Conservation (phyloP, 352 stramenopile species). For the Discostella stelligera region DNA sequence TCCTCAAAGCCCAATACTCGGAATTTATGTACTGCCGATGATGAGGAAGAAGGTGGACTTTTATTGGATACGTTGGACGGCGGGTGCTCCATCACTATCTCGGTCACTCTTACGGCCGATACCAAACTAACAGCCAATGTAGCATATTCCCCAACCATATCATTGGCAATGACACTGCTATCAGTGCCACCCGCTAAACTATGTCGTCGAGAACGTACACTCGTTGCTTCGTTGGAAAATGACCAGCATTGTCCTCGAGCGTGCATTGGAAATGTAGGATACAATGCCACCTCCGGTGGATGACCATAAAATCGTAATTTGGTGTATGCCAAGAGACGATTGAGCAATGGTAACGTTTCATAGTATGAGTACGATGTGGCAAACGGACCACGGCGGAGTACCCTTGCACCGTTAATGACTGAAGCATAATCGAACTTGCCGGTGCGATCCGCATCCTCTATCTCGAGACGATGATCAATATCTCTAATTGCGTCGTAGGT, state of each 20-base stretch:
- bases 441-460: slow-evolving; percentile 65
- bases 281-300: slow-evolving; percentile 68
- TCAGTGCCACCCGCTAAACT: neutral
- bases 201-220: slow-evolving; percentile 1
- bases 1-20: slow-evolving; percentile 74
- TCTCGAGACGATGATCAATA: slow-evolving; percentile 60
- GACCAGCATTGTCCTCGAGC: slow-evolving; percentile 76
- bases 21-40: slow-evolving; percentile 65
- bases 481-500: slow-evolving; percentile 33
- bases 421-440: slow-evolving; percentile 70
- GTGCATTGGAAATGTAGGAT: slow-evolving; percentile 55
- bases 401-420: slow-evolving; percentile 52
- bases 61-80: slow-evolving; percentile 37
- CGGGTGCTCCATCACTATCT: slow-evolving; percentile 67
- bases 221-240: slow-evolving; percentile 54
- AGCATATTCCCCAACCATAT: slow-evolving; percentile 59
- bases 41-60: neutral
- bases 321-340: slow-evolving; percentile 58
- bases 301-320: slow-evolving; percentile 77
- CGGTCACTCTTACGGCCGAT: slow-evolving; percentile 50
- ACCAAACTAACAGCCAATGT: slow-evolving; percentile 65
- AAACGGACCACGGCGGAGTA: slow-evolving; percentile 56
- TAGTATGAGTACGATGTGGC: slow-evolving; percentile 66
- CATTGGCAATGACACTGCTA: slow-evolving; percentile 6
- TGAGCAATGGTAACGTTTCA: slow-evolving; percentile 66